Conservation (phyloP, 2,329 filamentous ascomycete species). For the Fusarium lyarnte region DNA sequence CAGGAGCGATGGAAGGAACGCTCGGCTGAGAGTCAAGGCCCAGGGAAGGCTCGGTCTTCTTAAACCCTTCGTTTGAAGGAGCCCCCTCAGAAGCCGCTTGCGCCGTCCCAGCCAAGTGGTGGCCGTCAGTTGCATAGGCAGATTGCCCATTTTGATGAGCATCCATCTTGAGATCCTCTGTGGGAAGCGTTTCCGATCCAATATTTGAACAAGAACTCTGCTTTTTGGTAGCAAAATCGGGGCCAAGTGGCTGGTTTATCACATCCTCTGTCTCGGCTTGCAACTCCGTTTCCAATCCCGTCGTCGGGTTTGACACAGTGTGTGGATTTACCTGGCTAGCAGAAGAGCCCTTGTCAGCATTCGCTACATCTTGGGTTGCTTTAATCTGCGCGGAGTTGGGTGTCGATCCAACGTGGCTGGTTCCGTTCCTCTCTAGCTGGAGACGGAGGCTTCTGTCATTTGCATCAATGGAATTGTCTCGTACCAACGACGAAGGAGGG, state of each 20-base stretch:
- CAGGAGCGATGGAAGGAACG: neutral
- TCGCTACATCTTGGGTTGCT: neutral
- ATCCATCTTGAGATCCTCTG: neutral
- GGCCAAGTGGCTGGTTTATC: neutral
- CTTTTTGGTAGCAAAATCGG: neutral
- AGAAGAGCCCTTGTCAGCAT: neutral
- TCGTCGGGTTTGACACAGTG: neutral
- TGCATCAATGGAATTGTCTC: neutral
- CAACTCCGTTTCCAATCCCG: neutral
- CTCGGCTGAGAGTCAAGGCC: neutral
- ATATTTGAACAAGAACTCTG: neutral
- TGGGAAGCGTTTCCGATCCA: neutral
- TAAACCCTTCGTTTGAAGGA: neutral
- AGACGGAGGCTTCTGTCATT: neutral
- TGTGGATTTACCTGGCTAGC: neutral
- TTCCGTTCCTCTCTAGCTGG: neutral
- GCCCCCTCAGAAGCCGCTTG: neutral
- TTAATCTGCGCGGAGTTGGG: neutral
- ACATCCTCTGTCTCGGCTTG: neutral
- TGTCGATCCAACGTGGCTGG: neutral
- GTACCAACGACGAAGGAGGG: neutral
- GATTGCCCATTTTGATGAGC: neutral
- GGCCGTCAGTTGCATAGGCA: neutral
- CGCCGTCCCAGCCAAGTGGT: neutral
- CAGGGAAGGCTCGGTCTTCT: neutral